Conservation (phyloP, 805 yeast species). For the Lipomyces japonicus region DNA sequence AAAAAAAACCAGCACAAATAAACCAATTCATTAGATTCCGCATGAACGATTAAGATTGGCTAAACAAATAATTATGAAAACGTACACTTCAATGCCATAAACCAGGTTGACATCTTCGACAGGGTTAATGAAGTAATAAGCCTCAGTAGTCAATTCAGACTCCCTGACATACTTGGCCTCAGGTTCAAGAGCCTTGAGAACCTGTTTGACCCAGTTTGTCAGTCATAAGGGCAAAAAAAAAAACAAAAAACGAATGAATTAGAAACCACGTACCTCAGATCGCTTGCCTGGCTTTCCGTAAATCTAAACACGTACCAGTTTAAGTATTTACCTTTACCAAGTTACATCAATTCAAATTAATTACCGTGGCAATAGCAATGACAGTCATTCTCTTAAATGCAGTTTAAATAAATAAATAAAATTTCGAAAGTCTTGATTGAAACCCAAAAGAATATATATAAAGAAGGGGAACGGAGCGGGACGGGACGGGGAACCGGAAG, state of each 20-base stretch:
- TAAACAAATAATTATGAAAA: neutral
- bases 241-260: neutral
- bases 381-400: no score
- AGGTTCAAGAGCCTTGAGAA: conserved; percentile 15
- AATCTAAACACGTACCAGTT: no score
- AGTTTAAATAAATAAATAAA: no score
- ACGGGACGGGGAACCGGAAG: no score
- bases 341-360: neutral
- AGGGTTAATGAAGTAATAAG: conserved; percentile 15
- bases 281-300: conserved; percentile 10
- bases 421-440: no score
- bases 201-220: conserved; percentile 4
- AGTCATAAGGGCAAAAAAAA: neutral
- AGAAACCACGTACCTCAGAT: neutral
- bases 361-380: conserved; percentile 10
- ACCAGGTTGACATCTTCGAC: conserved; percentile 4
- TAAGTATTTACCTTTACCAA: neutral
- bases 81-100: conserved; percentile 21
- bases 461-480: no score
- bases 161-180: conserved; percentile 14
- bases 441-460: no score
- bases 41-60: neutral
- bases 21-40: neutral
- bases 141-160: conserved; percentile 8
- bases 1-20: neutral